phyloP scores from a whole-genome alignment of 2,329 filamentous ascomycete genomes.

The Cladosporium sp. region DNA sequence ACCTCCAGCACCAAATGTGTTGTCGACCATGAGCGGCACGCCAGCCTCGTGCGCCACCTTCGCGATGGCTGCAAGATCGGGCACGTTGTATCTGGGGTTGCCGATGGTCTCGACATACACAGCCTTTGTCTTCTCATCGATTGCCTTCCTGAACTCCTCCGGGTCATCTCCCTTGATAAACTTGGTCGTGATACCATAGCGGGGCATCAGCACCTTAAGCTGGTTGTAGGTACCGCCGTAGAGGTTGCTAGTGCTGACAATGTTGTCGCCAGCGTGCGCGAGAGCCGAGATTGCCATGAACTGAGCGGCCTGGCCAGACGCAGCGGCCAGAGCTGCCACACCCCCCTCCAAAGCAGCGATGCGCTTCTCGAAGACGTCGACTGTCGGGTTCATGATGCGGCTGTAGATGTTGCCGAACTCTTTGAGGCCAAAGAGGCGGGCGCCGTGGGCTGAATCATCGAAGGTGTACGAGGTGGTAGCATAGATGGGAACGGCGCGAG shows the following conservation, averaged over 20 bases:
- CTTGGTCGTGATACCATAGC: slow-evolving; percentile 83
- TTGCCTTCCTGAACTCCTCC: slow-evolving; percentile 72
- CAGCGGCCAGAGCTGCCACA: slow-evolving; percentile 75
- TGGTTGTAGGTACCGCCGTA: slow-evolving; percentile 98
- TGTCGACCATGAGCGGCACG: slow-evolving; percentile 68
- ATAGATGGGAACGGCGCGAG: slow-evolving; percentile 93
- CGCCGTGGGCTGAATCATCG: slow-evolving; percentile 93
- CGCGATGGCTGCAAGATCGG: slow-evolving; percentile 82
- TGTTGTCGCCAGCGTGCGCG: slow-evolving; percentile 87
- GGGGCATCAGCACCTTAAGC: slow-evolving; percentile 83
- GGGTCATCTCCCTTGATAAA: slow-evolving; percentile 78
- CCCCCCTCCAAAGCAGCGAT: slow-evolving; percentile 94
- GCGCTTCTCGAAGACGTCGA: slow-evolving; percentile 94
- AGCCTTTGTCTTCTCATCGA: slow-evolving; percentile 91
- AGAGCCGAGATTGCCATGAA: slow-evolving; percentile 85
- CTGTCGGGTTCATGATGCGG: slow-evolving; percentile 92
- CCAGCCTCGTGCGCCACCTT: slow-evolving; percentile 69
- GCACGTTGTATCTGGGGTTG: slow-evolving; percentile 89
- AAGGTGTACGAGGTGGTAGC: slow-evolving; percentile 88
- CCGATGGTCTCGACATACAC: slow-evolving; percentile 90
- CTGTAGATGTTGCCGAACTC: slow-evolving; percentile 98
- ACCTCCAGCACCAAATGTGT: slow-evolving; percentile 91
- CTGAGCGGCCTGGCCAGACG: slow-evolving; percentile 85
- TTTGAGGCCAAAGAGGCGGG: slow-evolving; percentile 92
- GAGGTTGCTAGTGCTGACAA: slow-evolving; percentile 82